phyloP scores from a whole-genome alignment of 495 filamentous ascomycete species.

The Penicillium ochrochloron region DNA sequence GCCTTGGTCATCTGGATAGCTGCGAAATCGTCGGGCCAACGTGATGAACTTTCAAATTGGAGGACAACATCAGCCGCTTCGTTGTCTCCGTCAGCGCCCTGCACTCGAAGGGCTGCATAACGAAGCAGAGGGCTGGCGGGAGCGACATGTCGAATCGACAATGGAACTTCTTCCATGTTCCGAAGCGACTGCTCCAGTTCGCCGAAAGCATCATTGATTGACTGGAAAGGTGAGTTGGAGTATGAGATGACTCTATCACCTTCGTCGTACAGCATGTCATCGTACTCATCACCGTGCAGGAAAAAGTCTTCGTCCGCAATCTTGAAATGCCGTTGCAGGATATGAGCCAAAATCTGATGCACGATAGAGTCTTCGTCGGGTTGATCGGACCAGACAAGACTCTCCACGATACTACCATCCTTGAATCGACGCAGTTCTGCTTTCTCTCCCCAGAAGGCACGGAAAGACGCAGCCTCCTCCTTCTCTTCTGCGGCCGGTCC shows the following conservation, averaged over 20 bases:
- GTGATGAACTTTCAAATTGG: constrained; percentile 89
- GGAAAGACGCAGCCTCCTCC: constrained; percentile 50
- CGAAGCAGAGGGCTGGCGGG: constrained; percentile 73
- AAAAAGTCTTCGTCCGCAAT: constrained; percentile 53
- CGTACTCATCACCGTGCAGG: constrained; percentile 66
- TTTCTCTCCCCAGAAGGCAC: constrained; percentile 59
- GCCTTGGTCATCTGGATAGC: constrained; percentile 94
- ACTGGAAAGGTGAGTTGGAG: constrained; percentile 56
- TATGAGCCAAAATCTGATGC: constrained; percentile 76
- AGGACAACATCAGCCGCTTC: constrained; percentile 70
- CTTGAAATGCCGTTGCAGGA: constrained; percentile 69
- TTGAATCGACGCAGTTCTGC: constrained; percentile 60
- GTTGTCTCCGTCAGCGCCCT: constrained; percentile 37
- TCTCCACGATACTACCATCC: constrained; percentile 62
- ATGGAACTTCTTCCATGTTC: constrained; percentile 74
- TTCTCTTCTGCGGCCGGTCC: constrained; percentile 83
- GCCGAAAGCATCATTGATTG: constrained; percentile 65
- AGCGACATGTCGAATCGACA: constrained; percentile 77
- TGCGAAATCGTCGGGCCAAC: constrained; percentile 89
- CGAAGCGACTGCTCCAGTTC: constrained; percentile 74
- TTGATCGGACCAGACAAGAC: constrained; percentile 75
- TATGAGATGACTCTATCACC: constrained; percentile 43
- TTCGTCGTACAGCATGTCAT: constrained; percentile 55
- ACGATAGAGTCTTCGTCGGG: constrained; percentile 66
- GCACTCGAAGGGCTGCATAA: constrained; percentile 64